Evolutionary conservation across 2,329 filamentous ascomycete genomes (phyloP), one percentile per base, ranked within the genome.

Genomic region (Drechslerella coelobrocha): DNA sequence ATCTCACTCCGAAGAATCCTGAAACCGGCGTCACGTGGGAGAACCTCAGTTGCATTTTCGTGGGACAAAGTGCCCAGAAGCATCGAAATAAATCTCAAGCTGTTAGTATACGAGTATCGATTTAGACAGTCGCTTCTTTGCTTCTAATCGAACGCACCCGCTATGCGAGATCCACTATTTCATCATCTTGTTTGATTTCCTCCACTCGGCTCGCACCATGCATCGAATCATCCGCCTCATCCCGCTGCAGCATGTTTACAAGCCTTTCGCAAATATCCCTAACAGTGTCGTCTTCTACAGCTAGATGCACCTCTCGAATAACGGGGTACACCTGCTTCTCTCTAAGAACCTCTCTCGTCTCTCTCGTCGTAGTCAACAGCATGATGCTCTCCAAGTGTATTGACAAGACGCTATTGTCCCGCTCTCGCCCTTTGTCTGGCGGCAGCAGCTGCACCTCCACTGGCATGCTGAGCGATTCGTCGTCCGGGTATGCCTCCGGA

Each of bases 311-410:
- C 79, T 97, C 94, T 55, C 94, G 84, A 19, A 97, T 82, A 50
- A 97, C 87, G 0, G 92, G 91, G 78, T 99, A 99, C 0, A 96
- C 90, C 75, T 91, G 90, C 48, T 93, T 82, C 17, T 84, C 81
- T 17, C 92, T 84, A 83, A 97, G 82, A 60, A 85, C 80, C 5
- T 95, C 89, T 68, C 93, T 84, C 1, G 89, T 91, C 74, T 88
- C 83, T 5, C 86, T 83, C 6, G 90, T 93, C 4, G 89, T 92
- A 0, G 90, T 92, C 65, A 99, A 79, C 17, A 99, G 81, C 62
- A 92, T 84, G 60, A 99, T 79, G 0, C 92, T 96, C 80, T 99
- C 94, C 19, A 99, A 80, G 78, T 97, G 92, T 1, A 90, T 94
- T 77, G 89, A 86, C 59, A 97, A 83, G 73, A 96, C 94, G 50